Base-by-base conservation (phyloP, 176 grass and related monocot species). In the Oryza australiensis region DNA sequence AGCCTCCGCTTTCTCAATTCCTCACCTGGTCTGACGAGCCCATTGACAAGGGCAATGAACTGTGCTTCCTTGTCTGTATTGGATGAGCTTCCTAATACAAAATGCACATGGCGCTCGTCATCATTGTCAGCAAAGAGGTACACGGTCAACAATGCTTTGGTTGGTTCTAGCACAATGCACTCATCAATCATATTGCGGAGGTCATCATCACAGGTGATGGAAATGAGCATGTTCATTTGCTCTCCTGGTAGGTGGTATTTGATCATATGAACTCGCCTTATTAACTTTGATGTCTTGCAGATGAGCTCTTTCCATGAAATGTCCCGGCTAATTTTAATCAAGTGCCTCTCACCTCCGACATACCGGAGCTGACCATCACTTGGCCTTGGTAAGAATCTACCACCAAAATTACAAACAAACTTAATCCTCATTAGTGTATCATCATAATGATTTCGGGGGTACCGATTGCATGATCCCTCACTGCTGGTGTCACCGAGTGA, bases 231-330 rank as follows among this genome's bases (percentile, higher is more conserved):
- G 88, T 93, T 90, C 70, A 86, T 27, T 74, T 86, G 84, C 55
- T 95, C 92, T 53, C 92, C 88, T 0, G 95, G 95, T 32, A 98
- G 79, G 79, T 94, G 92, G 88, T 95, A 98, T 81, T 98, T 98
- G 68, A 98, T 80, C 1, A 48, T 84, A 70, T 91, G 88, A 62
- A 71, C 57, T 66, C 30, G 72, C 65, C 73, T 89, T 51, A 75
- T 88, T 33, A 91, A 43, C 59, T 40, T 86, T 57, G 26, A 88
- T 68, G 88, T 86, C 49, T 79, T 93, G 20, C 73, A 49, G 80
- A 79, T 64, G 29, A 98, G 43, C 69, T 93, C 90, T 73, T 89
- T 70, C 95, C 88, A 95, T 40, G 92, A 86, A 57, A 98, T 85
- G 64, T 80, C 79, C 68, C 70, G 73, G 73, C 64, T 91, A 41